phyloP scores from a whole-genome alignment of 306 rosid genomes.

The Neltuma alba region DNA sequence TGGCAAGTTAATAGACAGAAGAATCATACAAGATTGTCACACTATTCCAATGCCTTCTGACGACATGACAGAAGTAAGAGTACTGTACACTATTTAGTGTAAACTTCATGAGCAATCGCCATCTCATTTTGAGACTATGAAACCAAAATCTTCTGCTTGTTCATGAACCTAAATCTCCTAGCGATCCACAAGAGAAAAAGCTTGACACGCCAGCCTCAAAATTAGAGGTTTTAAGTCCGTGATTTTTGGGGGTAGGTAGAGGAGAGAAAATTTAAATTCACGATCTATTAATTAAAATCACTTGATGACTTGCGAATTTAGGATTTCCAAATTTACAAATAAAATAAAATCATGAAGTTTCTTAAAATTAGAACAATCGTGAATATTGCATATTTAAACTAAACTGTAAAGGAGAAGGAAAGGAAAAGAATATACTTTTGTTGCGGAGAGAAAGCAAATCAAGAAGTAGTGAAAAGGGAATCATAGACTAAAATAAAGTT shows the following conservation, averaged over 20 bases:
- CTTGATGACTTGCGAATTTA: too few relatives aligned
- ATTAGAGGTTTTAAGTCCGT: not conserved
- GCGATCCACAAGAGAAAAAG: too few relatives aligned
- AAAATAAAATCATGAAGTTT: not conserved
- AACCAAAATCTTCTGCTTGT: not conserved
- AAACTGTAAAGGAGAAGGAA: not conserved
- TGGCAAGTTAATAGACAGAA: not conserved
- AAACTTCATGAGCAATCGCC: constrained; percentile 4
- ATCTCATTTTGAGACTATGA: not conserved
- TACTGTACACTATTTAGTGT: not conserved
- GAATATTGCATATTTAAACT: not conserved
- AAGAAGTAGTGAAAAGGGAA: not conserved
- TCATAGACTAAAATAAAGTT: not conserved
- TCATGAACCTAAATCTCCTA: not conserved
- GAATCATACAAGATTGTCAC: constrained; percentile 1
- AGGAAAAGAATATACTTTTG: not conserved
- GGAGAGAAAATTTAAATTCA: too few relatives aligned
- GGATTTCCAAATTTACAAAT: too few relatives aligned
- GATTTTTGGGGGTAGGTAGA: not conserved
- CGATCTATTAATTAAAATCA: too few relatives aligned
- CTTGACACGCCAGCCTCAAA: not conserved
- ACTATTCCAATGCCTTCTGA: not conserved
- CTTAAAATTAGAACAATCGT: not conserved
- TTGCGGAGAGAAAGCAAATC: not conserved
- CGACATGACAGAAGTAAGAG: not conserved